Conservation (phyloP, 768 basidiomycete species). For the Agaricus subrufescens region DNA sequence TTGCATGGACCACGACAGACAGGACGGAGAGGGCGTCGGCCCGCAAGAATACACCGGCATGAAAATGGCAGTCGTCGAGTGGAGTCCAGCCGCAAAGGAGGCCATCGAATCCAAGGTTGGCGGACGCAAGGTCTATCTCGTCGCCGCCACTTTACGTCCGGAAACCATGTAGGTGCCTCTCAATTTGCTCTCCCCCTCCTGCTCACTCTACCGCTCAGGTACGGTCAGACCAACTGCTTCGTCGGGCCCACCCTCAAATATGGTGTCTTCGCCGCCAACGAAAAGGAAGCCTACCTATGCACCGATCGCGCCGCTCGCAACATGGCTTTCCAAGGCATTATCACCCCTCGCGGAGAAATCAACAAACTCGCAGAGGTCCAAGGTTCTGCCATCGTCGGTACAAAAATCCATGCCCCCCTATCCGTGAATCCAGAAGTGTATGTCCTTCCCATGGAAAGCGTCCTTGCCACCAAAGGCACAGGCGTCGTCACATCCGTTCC, state of each 20-base stretch:
- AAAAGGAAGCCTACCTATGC: conserved; percentile 84
- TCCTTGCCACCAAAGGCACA: conserved; percentile 96
- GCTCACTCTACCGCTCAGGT: conserved; percentile 42
- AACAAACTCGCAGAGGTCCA: conserved; percentile 72
- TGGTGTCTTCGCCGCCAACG: conserved; percentile 85
- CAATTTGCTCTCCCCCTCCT: conserved; percentile 5
- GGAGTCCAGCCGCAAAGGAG: conserved; percentile 66
- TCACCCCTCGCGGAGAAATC: conserved; percentile 65
- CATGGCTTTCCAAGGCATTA: conserved; percentile 93
- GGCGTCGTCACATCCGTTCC: conserved; percentile 98
- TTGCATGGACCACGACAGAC: conserved; percentile 99
- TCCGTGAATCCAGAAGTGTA: conserved; percentile 82
- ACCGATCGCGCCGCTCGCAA: conserved; percentile 91
- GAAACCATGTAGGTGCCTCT: conserved; percentile 80
- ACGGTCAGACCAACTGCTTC: conserved; percentile 98
- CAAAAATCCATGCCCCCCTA: conserved; percentile 86
- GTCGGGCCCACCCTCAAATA: conserved; percentile 90
- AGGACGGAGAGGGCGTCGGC: conserved; percentile 89
- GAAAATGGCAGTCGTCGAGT: conserved; percentile 91
- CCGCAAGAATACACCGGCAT: conserved; percentile 94
- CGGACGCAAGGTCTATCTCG: conserved; percentile 80
- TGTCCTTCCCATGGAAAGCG: conserved; percentile 98
- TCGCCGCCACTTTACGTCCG: conserved; percentile 94
- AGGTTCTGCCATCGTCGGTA: conserved; percentile 79
- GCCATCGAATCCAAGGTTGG: conserved; percentile 65